Evolutionary conservation across 139 green algal species (phyloP).

Genomic region (Ettlia oleoabundans): DNA sequence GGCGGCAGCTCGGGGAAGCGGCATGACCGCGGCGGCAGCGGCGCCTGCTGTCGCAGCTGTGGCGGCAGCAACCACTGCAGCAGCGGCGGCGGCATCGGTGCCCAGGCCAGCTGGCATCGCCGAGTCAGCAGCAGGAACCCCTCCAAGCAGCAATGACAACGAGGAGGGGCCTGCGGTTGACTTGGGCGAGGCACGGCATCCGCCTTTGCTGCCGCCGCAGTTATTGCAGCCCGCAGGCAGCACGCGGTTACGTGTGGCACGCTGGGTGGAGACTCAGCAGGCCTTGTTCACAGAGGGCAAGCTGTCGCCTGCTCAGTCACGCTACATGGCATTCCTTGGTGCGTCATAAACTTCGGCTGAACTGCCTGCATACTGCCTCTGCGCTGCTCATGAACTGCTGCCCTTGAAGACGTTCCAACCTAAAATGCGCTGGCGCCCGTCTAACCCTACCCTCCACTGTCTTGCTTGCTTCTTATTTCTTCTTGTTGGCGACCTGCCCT

Average conservation of each 20-base stretch:
- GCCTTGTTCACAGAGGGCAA: slow-evolving; percentile 48
- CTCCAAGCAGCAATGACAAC: no score
- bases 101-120: not conserved
- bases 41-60: not conserved
- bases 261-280: slow-evolving; percentile 61
- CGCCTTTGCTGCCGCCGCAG: not conserved
- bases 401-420: no score
- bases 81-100: not conserved
- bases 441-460: not conserved
- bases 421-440: no score
- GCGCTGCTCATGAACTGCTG: no score
- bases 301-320: slow-evolving; percentile 49
- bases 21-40: no score
- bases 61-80: not conserved
- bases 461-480: not conserved
- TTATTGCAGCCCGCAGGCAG: not conserved
- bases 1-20: not conserved
- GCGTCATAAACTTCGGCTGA: no score
- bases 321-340: slow-evolving; percentile 60
- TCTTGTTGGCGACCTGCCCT: not conserved
- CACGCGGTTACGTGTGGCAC: slow-evolving; percentile 31
- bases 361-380: no score
- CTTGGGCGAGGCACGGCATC: not conserved
- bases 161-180: no score
- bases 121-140: not conserved